Percentiles rank a stretch among this genome's conserved stretches.
Evolutionary conservation across 305 asterid genomes (phyloP).

Genomic region (Fraxinus velutina): DNA sequence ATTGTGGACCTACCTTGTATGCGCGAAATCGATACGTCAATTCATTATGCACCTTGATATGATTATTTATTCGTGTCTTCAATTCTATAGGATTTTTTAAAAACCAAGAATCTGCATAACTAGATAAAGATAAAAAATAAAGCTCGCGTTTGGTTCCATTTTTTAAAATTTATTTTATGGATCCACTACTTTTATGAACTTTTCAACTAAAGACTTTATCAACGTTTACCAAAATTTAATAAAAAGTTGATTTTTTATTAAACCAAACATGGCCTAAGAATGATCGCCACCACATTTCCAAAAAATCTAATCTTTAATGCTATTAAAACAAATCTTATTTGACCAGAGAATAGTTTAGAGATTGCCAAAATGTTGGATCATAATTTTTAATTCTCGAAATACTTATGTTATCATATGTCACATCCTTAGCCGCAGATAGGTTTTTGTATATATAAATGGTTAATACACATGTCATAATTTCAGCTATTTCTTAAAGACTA

Average conservation of each 20-base stretch:
- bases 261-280: not conserved
- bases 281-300: not conserved
- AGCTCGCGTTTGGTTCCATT: not conserved
- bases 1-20: not conserved
- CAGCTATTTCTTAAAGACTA: not conserved
- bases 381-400: not conserved
- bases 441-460: not conserved
- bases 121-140: not conserved
- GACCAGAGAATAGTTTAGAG: not conserved
- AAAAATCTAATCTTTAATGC: not conserved
- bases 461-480: not conserved
- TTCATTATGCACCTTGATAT: not conserved
- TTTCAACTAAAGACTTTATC: not conserved
- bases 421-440: not conserved
- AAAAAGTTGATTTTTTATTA: too few species aligned
- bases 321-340: not conserved
- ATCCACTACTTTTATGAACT: not conserved
- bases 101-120: not conserved
- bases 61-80: not conserved
- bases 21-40: not conserved
- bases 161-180: too few species aligned
- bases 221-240: too few species aligned
- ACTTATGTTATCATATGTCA: not conserved
- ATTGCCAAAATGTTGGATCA: not conserved
- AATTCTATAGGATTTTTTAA: not conserved